Base-by-base conservation (phyloP, 108 stramenopile genomes). In the Skeletonema potamos region DNA sequence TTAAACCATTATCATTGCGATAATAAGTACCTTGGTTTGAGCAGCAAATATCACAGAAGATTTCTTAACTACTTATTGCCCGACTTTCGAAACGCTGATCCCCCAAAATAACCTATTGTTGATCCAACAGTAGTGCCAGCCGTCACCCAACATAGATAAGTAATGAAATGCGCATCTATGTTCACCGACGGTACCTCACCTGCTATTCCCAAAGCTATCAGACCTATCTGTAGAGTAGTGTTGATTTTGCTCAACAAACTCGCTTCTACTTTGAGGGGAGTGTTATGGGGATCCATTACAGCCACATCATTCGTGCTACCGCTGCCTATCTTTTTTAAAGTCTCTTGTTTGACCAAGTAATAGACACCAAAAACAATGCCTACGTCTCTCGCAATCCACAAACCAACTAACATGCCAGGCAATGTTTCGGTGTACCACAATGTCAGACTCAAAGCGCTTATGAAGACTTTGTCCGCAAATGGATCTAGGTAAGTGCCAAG, bases 401-500 rank as follows among this genome's bases (percentile, higher is more conserved):
- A 34, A 5, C 70, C 70, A 12, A 92, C 82, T 26, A 92, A 62
- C 27, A 83, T 66, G 20, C 85, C 81, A 3, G 94, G 94, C 17
- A 95, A 58, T 9, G 70, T 58, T 20, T 68, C 85, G 26, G 58
- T 76, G 55, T 88, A 91, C 87, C 48, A 51, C 48, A 51, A 24
- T 13, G 76, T 81, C 26, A 81, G 30, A 43, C 76, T 77, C 60
- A 81, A 58, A 29, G 66, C 27, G 33, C 70, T 62, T 44, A 81
- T 81, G 48, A 94, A 65, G 18, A 90, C 64, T 77, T 95, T 95
- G 59, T 95, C 94, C 10, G 90, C 91, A 36, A 92, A 68, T 20
- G 94, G 94, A 84, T 95, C 94, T 24, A 95, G 82, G 54, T 89
- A 95, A 3, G 93, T 81, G 30, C 93, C 93, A 18, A 95, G 64